Evolutionary conservation across 345 rosid genomes (phyloP).

Genomic region (Heritiera littoralis): DNA sequence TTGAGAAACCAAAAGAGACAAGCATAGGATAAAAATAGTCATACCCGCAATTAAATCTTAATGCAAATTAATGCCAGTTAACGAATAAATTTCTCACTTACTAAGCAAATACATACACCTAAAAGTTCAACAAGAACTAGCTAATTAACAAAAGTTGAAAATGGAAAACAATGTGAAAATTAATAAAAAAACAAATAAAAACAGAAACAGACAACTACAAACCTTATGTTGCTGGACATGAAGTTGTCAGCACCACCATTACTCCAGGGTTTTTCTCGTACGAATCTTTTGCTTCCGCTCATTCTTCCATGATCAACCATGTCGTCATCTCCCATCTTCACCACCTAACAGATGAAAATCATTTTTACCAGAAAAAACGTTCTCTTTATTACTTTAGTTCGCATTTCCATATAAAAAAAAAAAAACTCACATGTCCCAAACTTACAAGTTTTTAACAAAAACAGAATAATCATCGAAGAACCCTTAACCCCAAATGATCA

Average conservation of each 20-base stretch:
- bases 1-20: background rate
- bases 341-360: conserved; percentile 32
- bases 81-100: background rate
- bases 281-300: conserved; percentile 35
- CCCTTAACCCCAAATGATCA: background rate
- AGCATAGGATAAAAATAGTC: conserved; percentile 1
- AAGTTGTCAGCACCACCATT: conserved; percentile 15
- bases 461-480: background rate
- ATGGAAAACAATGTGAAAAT: background rate
- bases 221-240: conserved; percentile 36
- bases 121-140: background rate
- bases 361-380: background rate
- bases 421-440: background rate
- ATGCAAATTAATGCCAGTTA: background rate
- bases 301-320: conserved; percentile 10
- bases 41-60: background rate
- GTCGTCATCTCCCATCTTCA: conserved; percentile 27
- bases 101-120: conserved; percentile 9
- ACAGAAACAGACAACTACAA: background rate
- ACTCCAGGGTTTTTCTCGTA: conserved; percentile 27
- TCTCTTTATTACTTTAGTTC: background rate
- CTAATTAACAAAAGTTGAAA: background rate
- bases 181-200: background rate
- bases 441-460: background rate
- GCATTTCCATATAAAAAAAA: background rate